phyloP scores from a whole-genome alignment of 805 yeast genomes.

The Ogataea minuta region DNA sequence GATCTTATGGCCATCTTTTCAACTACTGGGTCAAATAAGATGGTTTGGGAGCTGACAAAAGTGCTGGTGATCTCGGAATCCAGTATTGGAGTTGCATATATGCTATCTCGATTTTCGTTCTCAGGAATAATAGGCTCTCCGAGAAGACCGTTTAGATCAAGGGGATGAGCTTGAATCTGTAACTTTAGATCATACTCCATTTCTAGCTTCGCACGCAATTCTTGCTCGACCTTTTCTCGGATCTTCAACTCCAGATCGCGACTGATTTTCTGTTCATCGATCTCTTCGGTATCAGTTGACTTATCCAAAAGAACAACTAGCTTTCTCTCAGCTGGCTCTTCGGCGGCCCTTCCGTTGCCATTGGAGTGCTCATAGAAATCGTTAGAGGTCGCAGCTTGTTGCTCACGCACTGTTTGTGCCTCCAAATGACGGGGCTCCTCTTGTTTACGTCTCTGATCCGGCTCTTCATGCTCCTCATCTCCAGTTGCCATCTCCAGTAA shows the following conservation, averaged over 20 bases:
- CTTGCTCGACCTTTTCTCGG: slow-evolving; percentile 12
- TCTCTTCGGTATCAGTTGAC: slow-evolving; percentile 9
- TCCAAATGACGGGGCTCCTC: neutral
- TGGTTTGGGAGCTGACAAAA: slow-evolving; percentile 4
- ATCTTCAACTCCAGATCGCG: slow-evolving; percentile 15
- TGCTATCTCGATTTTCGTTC: slow-evolving; percentile 29
- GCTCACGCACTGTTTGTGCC: neutral
- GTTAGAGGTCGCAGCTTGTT: too few relatives aligned
- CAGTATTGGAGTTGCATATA: slow-evolving; percentile 18
- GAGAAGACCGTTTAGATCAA: slow-evolving; percentile 1
- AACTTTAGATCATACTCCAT: slow-evolving; percentile 10
- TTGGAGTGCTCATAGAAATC: too few relatives aligned
- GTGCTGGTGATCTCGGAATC: slow-evolving; percentile 3
- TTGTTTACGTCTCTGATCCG: slow-evolving; percentile 3
- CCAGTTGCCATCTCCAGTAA: too few relatives aligned
- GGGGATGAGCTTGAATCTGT: slow-evolving; percentile 1
- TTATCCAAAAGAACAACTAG: slow-evolving; percentile 3
- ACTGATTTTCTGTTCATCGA: slow-evolving; percentile 8
- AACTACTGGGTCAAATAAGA: slow-evolving; percentile 8
- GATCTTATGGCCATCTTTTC: slow-evolving; percentile 21
- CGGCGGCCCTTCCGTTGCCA: neutral
- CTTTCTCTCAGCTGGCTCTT: neutral
- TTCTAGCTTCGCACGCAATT: slow-evolving; percentile 8
- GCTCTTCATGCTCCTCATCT: too few relatives aligned
- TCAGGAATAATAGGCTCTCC: slow-evolving; percentile 4